Evolutionary conservation across 2,329 filamentous ascomycete genomes (phyloP).

Genomic region (Calonectria leucothoes): DNA sequence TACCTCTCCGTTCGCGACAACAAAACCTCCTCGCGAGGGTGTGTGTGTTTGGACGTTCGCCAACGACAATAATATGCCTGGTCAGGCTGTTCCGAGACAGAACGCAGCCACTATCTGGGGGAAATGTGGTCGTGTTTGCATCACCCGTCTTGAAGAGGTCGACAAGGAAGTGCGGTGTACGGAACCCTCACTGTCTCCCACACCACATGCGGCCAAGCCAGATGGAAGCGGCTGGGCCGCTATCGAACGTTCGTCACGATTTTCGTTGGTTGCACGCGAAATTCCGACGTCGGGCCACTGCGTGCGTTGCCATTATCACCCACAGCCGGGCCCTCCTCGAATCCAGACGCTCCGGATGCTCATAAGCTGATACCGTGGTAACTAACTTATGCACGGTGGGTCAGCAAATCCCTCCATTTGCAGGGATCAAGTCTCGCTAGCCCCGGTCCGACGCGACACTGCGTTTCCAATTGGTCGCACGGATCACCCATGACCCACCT

Average conservation of each 20-base stretch:
- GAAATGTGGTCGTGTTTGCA: not conserved
- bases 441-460: not conserved
- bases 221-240: not conserved
- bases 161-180: not conserved
- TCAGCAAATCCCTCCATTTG: constrained; percentile 14
- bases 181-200: not conserved
- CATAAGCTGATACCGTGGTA: constrained; percentile 12
- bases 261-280: not conserved
- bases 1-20: not conserved
- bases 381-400: constrained; percentile 24
- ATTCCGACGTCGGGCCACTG: constrained; percentile 2
- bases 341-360: not conserved
- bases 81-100: not conserved
- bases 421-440: not conserved
- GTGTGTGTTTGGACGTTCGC: not conserved
- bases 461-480: not conserved
- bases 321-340: not conserved
- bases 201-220: not conserved
- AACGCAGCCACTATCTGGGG: not conserved
- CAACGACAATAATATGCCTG: not conserved
- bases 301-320: not conserved
- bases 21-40: not conserved
- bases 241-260: not conserved
- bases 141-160: not conserved
- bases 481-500: constrained; percentile 1